These are phyloP conservation scores for Gaeumannomyces sp. DNA, from an alignment of 2,329 filamentous ascomycete species.

Conservation along the genomic window DNA sequence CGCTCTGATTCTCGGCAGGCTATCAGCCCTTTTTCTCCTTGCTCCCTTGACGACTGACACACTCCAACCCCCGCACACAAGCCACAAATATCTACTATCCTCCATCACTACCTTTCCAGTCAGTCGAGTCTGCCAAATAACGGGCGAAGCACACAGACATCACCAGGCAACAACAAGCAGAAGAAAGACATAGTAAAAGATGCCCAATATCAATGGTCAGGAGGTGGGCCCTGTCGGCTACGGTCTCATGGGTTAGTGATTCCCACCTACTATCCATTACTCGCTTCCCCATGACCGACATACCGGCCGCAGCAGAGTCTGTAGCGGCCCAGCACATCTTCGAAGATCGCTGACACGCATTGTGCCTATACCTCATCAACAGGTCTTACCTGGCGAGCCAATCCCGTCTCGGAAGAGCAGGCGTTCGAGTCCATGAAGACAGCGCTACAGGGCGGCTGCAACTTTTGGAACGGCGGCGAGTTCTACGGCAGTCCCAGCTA, in stretches of 20 bases:
- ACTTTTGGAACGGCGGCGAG: conserved; percentile 57
- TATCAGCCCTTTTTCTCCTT: too few species aligned
- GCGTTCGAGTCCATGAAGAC: conserved; percentile 50
- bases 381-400: conserved; percentile 39
- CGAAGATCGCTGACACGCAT: neutral
- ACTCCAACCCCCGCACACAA: neutral
- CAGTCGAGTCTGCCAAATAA: too few species aligned
- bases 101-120: too few species aligned
- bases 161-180: neutral
- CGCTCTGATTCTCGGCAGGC: neutral
- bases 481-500: conserved; percentile 56
- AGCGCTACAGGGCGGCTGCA: conserved; percentile 36
- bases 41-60: neutral
- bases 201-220: conserved; percentile 19
- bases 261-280: neutral
- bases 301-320: too few species aligned
- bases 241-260: conserved; percentile 25
- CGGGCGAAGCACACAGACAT: too few species aligned
- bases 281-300: neutral
- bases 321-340: too few species aligned
- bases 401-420: conserved; percentile 36
- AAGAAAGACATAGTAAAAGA: neutral
- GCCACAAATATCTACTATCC: too few species aligned
- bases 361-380: neutral
- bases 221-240: conserved; percentile 25